A percentile compares a stretch with the other conserved stretches of the same genome.
phyloP scores from a whole-genome alignment of 129 eudicot genomes.

The Pittosporum tobira region DNA sequence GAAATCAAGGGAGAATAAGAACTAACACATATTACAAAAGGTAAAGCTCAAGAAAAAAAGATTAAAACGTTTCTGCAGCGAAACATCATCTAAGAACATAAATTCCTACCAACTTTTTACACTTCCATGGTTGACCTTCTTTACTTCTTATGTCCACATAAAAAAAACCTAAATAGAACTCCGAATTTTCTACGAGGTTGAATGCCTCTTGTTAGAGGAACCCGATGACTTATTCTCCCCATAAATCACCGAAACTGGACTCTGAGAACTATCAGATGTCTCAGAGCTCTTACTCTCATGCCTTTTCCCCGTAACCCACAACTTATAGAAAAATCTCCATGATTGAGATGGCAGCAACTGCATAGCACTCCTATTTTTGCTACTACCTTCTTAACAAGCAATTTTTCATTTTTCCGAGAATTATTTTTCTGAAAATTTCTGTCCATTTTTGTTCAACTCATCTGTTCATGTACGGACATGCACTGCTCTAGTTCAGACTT shows the following conservation, averaged over 20 bases:
- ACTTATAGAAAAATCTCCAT: slow-evolving; percentile 67
- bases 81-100: slow-evolving; percentile 5
- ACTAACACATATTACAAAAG: too few species aligned
- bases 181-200: slow-evolving; percentile 48
- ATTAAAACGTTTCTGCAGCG: too few species aligned
- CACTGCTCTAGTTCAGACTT: slow-evolving; percentile 28
- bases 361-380: slow-evolving; percentile 31
- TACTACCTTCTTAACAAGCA: slow-evolving; percentile 29
- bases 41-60: too few species aligned
- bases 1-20: too few species aligned
- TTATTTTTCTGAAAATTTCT: too few species aligned
- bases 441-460: slow-evolving; percentile 41
- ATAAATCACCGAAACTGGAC: slow-evolving; percentile 41
- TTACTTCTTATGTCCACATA: not conserved
- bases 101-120: slow-evolving; percentile 25
- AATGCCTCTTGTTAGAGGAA: slow-evolving; percentile 60
- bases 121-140: slow-evolving; percentile 13
- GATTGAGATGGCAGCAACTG: slow-evolving; percentile 82
- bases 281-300: slow-evolving; percentile 62
- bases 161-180: not conserved
- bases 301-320: slow-evolving; percentile 61
- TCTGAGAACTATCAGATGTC: slow-evolving; percentile 71
- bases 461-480: slow-evolving; percentile 42
- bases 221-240: slow-evolving; percentile 52
- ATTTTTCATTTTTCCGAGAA: slow-evolving; percentile 16